Evolutionary conservation across 192 early-diverging fungal species (phyloP), one percentile per base, ranked within the genome.

Genomic region (Coemansia sp.): DNA sequence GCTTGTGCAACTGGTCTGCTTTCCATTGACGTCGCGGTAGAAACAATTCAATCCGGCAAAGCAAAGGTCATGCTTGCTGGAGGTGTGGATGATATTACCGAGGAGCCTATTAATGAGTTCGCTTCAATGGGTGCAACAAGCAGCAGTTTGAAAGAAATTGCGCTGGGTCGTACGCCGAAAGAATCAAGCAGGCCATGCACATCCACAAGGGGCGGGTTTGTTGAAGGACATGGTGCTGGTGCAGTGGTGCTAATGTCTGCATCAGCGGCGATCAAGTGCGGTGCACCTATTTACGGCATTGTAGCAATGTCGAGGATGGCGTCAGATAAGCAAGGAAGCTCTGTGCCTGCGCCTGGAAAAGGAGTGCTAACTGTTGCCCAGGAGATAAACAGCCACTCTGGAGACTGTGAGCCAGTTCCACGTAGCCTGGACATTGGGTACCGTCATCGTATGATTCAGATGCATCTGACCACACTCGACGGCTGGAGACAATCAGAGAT

Each of bases 101-200:
- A 94, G 72, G 93, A 93, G 61, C 87, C 90, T 26, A 89, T 90
- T 1, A 87, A 91, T 64, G 95, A 96, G 79, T 97, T 97, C 74
- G 93, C 91, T 66, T 92, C 93, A 86, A 97, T 97, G 94, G 95
- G 94, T 75, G 95, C 95, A 7, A 94, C 93, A 21, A 88, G 87
- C 72, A 94, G 92, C 72, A 79, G 90, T 35, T 77, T 87, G 39
- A 90, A 92, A 21, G 95, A 97, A 75, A 81, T 93, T 57, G 92
- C 88, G 5, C 82, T 85, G 21, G 95, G 95, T n/a, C 89, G 95
- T 59, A 89, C 90, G 33, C 33, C 33, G 8, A 34, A 34, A 34
- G 33, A 34, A 8, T 3, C 33, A 3, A 34, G 87, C 68, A 89
- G 94, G n/a, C 94, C 94, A 55, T 88, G 91, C 20, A 92, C 93